Percentiles rank a stretch among this genome's conserved stretches.
Evolutionary conservation across 2,329 filamentous ascomycete genomes (phyloP).

Genomic region (Penicillium sp.): DNA sequence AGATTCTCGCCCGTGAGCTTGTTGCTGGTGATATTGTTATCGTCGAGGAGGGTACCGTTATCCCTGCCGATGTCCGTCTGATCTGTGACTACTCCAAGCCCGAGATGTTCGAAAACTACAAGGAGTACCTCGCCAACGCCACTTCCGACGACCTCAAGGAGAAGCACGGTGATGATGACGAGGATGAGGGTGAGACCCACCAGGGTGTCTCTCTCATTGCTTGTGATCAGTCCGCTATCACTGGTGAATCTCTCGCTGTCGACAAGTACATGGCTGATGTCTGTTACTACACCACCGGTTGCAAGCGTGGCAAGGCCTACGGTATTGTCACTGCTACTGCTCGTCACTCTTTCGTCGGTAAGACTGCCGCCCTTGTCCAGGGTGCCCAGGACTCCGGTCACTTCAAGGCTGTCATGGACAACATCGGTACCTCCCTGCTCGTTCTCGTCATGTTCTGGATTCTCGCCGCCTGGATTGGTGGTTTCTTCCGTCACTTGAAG

Average conservation of each 20-base stretch:
- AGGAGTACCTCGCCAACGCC: constrained; percentile 62
- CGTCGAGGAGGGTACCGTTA: constrained; percentile 68
- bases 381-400: constrained; percentile 73
- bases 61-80: constrained; percentile 67
- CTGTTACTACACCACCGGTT: constrained; percentile 76
- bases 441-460: constrained; percentile 77
- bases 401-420: constrained; percentile 83
- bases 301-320: constrained; percentile 76
- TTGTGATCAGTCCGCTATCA: constrained; percentile 76
- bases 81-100: constrained; percentile 71
- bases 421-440: constrained; percentile 70
- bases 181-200: constrained; percentile 57
- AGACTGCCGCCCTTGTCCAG: constrained; percentile 70
- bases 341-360: constrained; percentile 72
- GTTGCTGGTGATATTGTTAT: constrained; percentile 74
- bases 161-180: constrained; percentile 57
- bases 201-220: constrained; percentile 65
- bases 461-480: constrained; percentile 71
- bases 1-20: constrained; percentile 69
- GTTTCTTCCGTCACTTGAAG: constrained; percentile 69
- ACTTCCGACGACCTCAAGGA: constrained; percentile 60
- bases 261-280: constrained; percentile 66
- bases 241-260: constrained; percentile 70
- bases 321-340: constrained; percentile 66
- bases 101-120: constrained; percentile 65